phyloP scores from a whole-genome alignment of 768 basidiomycete genomes.

The Agaricus sinodeliciosus region DNA sequence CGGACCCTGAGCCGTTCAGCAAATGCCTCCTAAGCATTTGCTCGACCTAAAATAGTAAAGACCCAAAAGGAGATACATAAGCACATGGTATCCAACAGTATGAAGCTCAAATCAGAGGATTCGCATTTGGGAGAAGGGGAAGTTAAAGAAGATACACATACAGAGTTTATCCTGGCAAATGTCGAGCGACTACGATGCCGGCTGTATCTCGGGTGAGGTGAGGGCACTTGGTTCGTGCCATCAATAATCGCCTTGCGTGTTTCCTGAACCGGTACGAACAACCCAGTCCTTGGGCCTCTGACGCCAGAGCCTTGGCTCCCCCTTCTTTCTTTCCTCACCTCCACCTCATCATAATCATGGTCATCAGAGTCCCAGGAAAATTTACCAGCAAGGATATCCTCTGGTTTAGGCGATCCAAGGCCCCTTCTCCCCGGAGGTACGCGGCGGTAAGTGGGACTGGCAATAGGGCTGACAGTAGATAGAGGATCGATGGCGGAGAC shows the following conservation, averaged over 20 bases:
- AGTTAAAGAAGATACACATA: slow-evolving; percentile 21
- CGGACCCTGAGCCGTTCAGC: slow-evolving; percentile 18
- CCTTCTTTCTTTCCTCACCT: slow-evolving; percentile 17
- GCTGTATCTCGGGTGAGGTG: slow-evolving; percentile 42
- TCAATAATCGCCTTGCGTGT: slow-evolving; percentile 40
- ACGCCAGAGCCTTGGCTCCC: slow-evolving; percentile 21
- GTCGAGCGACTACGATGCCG: slow-evolving; percentile 16
- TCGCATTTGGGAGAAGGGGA: slow-evolving; percentile 4
- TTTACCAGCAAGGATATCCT: slow-evolving; percentile 62
- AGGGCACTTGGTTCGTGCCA: slow-evolving; percentile 37
- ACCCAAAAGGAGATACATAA: slow-evolving; percentile 12
- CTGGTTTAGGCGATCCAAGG: slow-evolving; percentile 42
- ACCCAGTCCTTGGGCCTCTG: slow-evolving; percentile 31
- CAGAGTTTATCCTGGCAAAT: slow-evolving; percentile 15
- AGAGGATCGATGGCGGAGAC: slow-evolving; percentile 67
- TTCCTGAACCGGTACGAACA: slow-evolving; percentile 31
- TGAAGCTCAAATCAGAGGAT: slow-evolving; percentile 8
- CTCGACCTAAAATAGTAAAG: slow-evolving; percentile 25
- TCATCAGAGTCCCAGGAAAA: slow-evolving; percentile 48
- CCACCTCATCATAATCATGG: slow-evolving; percentile 24
- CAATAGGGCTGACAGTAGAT: slow-evolving; percentile 61
- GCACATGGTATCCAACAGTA: slow-evolving; percentile 9
- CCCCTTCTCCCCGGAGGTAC: slow-evolving; percentile 9
- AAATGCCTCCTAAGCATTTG: slow-evolving; percentile 28
- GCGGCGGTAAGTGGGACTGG: slow-evolving; percentile 32